Evolutionary conservation across 2,329 filamentous ascomycete species (phyloP), one percentile per base, ranked within the genome.

Genomic region (Ophiosphaerella narmari): DNA sequence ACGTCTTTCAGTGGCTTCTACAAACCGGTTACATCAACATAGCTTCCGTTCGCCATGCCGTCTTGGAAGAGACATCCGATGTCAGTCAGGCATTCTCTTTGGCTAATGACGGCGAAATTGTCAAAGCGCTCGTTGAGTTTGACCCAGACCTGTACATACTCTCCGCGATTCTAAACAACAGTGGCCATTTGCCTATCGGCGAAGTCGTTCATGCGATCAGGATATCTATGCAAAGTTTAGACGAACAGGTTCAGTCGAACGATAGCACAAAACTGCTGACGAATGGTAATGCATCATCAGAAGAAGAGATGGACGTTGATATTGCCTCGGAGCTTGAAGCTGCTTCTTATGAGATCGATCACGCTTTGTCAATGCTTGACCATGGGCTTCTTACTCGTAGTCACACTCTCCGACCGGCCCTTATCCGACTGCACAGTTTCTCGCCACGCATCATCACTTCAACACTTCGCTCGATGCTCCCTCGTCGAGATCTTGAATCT

Each of bases 121-220:
- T 89, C 18, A 73, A 78, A 38, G 78, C 86, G 38, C 74, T 91
- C 33, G 80, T 82, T 1, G 79, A 86, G 41, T 78, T 86, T n/a
- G 88, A 91, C 60, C 82, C 85, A 2, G 84, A 85, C 31, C 81
- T 90, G 68, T 82, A 86, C 43, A 75, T 90, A 2, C 77, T 91
- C 34, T 79, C 86, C 37, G 82, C 81, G 47, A 84, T 90, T 50
- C 76, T 92, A 6, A 82, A 83, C 16, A 63, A 75, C 34, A 80
- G 81, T 5, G 88, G 87, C 7, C 83, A 84, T 60, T 78, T 91
- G 14, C 83, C 85, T 3, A 78, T 87, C 35, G 74, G 80, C 3
- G 88, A 91, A 66, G 77, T 91, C 5, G 79, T 90, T 2, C 76
- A 86, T 48, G 82, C 85, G 4, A 82, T 91, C 44, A 82, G 84